phyloP scores from a whole-genome alignment of 345 rosid genomes.

The Cardamine chenopodiifolia region DNA sequence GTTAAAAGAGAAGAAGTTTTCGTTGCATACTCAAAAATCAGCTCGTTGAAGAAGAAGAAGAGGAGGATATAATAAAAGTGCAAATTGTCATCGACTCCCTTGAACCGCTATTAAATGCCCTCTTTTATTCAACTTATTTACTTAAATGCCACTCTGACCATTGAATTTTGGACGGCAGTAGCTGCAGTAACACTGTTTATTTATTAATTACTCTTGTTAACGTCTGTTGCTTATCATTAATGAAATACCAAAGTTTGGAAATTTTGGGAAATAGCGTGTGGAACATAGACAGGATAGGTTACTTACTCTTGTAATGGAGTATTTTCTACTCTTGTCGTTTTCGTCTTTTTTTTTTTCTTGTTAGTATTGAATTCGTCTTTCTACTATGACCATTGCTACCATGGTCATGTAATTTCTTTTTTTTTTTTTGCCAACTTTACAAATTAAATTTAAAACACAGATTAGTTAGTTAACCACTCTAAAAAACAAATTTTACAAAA shows the following conservation, averaged over 20 bases:
- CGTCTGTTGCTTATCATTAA: neutral
- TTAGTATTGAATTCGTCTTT: neutral
- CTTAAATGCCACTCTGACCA: conserved; percentile 31
- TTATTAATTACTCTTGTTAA: conserved; percentile 1
- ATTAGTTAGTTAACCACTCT: neutral
- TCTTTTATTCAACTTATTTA: neutral
- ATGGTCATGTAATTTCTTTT: neutral
- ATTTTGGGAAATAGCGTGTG: neutral
- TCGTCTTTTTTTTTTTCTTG: neutral
- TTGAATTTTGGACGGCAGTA: conserved; percentile 35
- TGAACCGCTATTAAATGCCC: neutral
- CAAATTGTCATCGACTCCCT: conserved; percentile 38
- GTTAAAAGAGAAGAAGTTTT: conserved; percentile 33
- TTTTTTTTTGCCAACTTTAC: neutral
- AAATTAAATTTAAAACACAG: neutral
- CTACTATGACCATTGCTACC: neutral
- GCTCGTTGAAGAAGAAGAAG: conserved; percentile 34
- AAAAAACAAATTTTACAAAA: neutral
- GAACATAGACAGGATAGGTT: neutral
- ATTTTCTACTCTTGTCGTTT: conserved; percentile 8
- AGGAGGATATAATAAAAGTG: conserved; percentile 33
- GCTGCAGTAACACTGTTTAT: conserved; percentile 6
- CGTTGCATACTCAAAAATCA: conserved; percentile 28
- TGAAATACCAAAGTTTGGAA: neutral
- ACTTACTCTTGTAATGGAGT: neutral